Conservation (phyloP, 805 yeast species). For the Suhomyces faveliae region DNA sequence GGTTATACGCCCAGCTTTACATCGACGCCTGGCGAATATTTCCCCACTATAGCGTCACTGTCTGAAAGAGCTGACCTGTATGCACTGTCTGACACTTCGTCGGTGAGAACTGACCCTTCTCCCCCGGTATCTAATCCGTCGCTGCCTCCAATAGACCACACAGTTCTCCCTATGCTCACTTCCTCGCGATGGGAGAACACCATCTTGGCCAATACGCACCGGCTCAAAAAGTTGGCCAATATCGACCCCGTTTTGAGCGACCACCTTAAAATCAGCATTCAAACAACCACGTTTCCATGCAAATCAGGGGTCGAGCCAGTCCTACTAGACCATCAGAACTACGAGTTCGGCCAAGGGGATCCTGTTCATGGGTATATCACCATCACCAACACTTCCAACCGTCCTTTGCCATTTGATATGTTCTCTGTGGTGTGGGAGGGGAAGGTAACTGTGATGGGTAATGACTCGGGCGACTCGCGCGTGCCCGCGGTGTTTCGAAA, state of each 20-base stretch:
- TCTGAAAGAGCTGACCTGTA: too few relatives aligned
- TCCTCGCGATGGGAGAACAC: constrained; percentile 28
- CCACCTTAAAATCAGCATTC: constrained; percentile 18
- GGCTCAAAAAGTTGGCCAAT: constrained; percentile 20
- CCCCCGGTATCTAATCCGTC: constrained; percentile 1
- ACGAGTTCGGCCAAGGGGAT: constrained; percentile 29
- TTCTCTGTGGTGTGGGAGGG: constrained; percentile 30
- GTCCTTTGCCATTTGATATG: constrained; percentile 26
- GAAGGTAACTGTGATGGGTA: constrained; percentile 20
- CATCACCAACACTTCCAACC: constrained; percentile 16
- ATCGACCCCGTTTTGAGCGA: constrained; percentile 16
- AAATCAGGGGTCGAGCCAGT: constrained; percentile 16
- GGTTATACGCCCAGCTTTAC: constrained; percentile 13
- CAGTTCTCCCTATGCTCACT: not conserved
- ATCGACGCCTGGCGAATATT: constrained; percentile 2
- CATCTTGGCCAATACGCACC: constrained; percentile 27
- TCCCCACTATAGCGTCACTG: constrained; percentile 5
- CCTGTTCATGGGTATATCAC: constrained; percentile 24
- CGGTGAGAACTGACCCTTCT: not conserved
- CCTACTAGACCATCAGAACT: constrained; percentile 15
- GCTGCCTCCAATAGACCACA: not conserved
- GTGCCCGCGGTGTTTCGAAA: constrained; percentile 25
- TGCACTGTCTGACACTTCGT: too few relatives aligned
- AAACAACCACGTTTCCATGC: constrained; percentile 18
- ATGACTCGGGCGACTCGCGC: constrained; percentile 17